A percentile compares a stretch with the other conserved stretches of the same genome.
Evolutionary conservation across 164 flowering plant species (phyloP).

Genomic region (Liquidambar formosana): DNA sequence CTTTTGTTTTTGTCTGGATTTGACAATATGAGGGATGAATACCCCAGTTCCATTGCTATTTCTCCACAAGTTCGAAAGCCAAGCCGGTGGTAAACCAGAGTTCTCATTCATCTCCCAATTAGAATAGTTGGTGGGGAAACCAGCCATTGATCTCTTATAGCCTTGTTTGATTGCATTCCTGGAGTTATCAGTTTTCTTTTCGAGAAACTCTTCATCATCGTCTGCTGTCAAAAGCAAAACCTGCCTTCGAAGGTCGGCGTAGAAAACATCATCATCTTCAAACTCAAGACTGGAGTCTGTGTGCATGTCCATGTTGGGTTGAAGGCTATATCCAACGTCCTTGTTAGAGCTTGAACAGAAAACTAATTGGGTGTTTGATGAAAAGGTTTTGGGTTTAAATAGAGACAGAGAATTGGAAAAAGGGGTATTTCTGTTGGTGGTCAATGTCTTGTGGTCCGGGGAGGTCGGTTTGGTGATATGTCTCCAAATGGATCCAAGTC

Average conservation of each 20-base stretch:
- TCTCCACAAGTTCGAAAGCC: conserved; percentile 37
- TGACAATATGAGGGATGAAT: conserved; percentile 41
- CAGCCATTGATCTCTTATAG: neutral
- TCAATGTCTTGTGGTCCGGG: conserved; percentile 15
- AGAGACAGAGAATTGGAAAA: neutral
- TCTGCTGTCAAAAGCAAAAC: conserved; percentile 46
- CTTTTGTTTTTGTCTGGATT: conserved; percentile 15
- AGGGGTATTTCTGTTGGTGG: conserved; percentile 13
- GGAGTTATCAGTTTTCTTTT: neutral
- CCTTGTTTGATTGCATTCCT: neutral
- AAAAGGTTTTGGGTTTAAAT: neutral
- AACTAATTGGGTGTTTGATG: neutral
- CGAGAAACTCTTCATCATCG: conserved; percentile 35
- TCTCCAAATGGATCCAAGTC: conserved; percentile 16
- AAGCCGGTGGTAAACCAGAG: conserved; percentile 18
- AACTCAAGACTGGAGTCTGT: conserved; percentile 5
- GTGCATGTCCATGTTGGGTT: conserved; percentile 5
- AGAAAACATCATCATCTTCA: conserved; percentile 34
- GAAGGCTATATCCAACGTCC: neutral
- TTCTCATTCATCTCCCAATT: conserved; percentile 19
- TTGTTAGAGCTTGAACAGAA: neutral
- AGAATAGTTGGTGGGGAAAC: conserved; percentile 16
- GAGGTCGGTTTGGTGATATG: conserved; percentile 11
- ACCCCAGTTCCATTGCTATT: conserved; percentile 54
- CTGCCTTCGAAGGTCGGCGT: conserved; percentile 42